Evolutionary conservation across 1,139 yeast species (phyloP).

Genomic region (Candida sanyaensis): DNA sequence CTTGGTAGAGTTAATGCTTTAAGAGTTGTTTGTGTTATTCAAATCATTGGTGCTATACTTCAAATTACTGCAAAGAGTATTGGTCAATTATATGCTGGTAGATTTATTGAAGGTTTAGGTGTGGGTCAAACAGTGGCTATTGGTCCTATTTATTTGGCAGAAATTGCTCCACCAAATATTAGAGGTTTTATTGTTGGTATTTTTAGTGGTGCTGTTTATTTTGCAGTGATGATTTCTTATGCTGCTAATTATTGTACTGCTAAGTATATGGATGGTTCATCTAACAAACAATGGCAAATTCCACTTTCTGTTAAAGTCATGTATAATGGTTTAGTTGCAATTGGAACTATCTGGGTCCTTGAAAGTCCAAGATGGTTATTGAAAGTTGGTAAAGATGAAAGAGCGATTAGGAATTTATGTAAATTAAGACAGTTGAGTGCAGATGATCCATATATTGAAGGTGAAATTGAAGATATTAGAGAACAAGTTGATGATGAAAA

Average conservation of each 20-base stretch:
- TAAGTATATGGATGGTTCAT: neutral
- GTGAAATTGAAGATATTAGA: constrained; percentile 48
- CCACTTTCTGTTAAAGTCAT: neutral
- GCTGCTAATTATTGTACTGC: constrained; percentile 4
- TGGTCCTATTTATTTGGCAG: constrained; percentile 41
- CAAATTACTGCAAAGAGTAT: constrained; percentile 45
- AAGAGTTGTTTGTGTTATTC: constrained; percentile 42
- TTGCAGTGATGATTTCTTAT: constrained; percentile 21
- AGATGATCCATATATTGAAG: constrained; percentile 47
- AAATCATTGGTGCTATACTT: constrained; percentile 50
- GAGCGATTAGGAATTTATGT: constrained; percentile 33
- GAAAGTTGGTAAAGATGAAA: constrained; percentile 29
- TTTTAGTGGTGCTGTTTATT: constrained; percentile 56
- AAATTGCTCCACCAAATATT: constrained; percentile 44
- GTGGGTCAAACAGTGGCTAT: constrained; percentile 60
- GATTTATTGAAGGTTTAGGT: constrained; percentile 55
- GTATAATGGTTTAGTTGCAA: constrained; percentile 1
- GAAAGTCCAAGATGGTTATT: constrained; percentile 46
- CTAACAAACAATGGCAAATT: neutral
- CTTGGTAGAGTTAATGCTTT: constrained; percentile 57
- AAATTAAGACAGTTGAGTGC: constrained; percentile 46
- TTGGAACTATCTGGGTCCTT: neutral
- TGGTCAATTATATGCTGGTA: constrained; percentile 56
- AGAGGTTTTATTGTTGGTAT: constrained; percentile 53
- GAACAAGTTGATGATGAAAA: constrained; percentile 37